Conservation (phyloP, 2,329 filamentous ascomycete genomes). For the Coleophoma eucalyptorum region DNA sequence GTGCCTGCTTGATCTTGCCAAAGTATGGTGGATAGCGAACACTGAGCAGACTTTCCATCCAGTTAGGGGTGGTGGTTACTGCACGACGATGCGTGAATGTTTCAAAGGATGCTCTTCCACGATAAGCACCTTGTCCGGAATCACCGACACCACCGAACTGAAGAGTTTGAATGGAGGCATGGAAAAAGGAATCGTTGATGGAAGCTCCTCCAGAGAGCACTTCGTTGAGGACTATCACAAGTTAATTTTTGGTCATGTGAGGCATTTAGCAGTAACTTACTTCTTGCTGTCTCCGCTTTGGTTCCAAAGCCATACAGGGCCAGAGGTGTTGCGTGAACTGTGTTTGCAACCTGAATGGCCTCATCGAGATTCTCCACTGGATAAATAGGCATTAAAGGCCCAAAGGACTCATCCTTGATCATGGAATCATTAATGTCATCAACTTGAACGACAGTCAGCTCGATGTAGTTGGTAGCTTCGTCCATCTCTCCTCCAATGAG, state of each 20-base stretch:
- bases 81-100: constrained; percentile 57
- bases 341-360: constrained; percentile 77
- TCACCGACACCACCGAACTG: constrained; percentile 82
- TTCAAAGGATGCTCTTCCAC: constrained; percentile 72
- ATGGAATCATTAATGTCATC: constrained; percentile 72
- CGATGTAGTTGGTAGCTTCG: constrained; percentile 76
- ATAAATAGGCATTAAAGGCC: constrained; percentile 83
- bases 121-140: constrained; percentile 73
- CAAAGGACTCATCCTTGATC: constrained; percentile 83
- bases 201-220: constrained; percentile 66
- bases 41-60: constrained; percentile 64
- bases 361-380: constrained; percentile 77
- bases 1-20: constrained; percentile 37
- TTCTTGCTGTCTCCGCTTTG: constrained; percentile 70
- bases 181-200: constrained; percentile 67
- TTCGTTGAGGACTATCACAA: constrained; percentile 47
- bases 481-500: constrained; percentile 83
- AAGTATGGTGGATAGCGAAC: constrained; percentile 65
- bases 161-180: constrained; percentile 65
- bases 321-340: constrained; percentile 78
- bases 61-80: constrained; percentile 58
- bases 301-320: constrained; percentile 82
- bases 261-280: constrained; percentile 39
- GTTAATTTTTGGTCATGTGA: constrained; percentile 5
- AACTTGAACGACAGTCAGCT: constrained; percentile 88